phyloP scores from a whole-genome alignment of 768 basidiomycete species.

The Auriscalpium orientale region DNA sequence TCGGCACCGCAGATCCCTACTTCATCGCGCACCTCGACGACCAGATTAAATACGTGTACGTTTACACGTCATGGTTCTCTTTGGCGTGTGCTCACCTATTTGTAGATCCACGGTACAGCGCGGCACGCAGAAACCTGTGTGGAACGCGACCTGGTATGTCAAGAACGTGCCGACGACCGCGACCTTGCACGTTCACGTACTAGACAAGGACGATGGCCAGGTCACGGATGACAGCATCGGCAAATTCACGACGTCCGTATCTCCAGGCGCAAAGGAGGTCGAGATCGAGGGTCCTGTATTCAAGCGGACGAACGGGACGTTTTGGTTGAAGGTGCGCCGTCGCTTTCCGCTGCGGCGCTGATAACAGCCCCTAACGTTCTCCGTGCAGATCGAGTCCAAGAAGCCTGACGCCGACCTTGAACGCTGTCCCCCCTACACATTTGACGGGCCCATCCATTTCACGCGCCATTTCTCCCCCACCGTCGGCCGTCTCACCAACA shows the following conservation, averaged over 20 bases:
- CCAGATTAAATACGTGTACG: constrained; percentile 56
- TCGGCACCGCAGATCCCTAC: constrained; percentile 60
- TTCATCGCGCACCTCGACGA: constrained; percentile 63
- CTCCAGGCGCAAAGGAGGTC: constrained; percentile 54
- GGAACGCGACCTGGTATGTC: constrained; percentile 70
- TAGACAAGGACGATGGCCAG: constrained; percentile 61
- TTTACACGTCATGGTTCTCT: constrained; percentile 7
- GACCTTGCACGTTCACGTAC: constrained; percentile 48
- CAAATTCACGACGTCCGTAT: constrained; percentile 45
- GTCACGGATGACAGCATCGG: constrained; percentile 57
- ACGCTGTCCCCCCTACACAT: constrained; percentile 45
- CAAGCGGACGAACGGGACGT: constrained; percentile 45
- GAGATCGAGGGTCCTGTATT: constrained; percentile 49
- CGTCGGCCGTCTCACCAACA: constrained; percentile 53
- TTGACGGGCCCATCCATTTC: constrained; percentile 68
- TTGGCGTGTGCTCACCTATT: neutral
- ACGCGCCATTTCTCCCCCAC: constrained; percentile 67
- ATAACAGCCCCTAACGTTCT: neutral
- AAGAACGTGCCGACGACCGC: constrained; percentile 68
- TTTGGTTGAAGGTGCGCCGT: constrained; percentile 56
- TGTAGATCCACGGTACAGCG: constrained; percentile 57
- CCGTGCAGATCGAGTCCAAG: constrained; percentile 45
- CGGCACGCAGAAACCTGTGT: constrained; percentile 53
- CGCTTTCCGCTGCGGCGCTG: neutral
- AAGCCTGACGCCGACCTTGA: constrained; percentile 36